phyloP scores from a whole-genome alignment of 192 early-diverging fungal species.

The Podochytrium sp. region DNA sequence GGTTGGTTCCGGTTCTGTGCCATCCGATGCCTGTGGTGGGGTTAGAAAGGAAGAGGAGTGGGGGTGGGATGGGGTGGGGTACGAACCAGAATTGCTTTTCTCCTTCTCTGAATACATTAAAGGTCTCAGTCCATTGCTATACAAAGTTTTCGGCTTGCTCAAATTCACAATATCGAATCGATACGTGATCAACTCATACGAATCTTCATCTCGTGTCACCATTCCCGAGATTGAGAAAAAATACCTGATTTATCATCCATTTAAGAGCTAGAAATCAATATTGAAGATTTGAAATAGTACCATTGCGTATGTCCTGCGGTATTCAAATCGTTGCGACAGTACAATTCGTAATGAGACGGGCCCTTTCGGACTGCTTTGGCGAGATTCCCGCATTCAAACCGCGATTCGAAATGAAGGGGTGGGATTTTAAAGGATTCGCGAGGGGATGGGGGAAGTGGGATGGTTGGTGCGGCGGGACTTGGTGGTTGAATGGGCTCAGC shows the following conservation, averaged over 20 bases:
- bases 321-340: constrained; percentile 34
- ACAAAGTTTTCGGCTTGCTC: constrained; percentile 41
- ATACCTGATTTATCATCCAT: too few relatives aligned
- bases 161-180: constrained; percentile 47
- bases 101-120: constrained; percentile 39
- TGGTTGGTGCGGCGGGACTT: background rate
- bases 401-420: constrained; percentile 45
- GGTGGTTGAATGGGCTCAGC: too few relatives aligned
- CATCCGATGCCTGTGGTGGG: constrained; percentile 38
- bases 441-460: background rate
- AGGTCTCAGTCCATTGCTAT: constrained; percentile 39
- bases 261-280: too few relatives aligned
- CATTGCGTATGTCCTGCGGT: constrained; percentile 42
- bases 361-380: constrained; percentile 30
- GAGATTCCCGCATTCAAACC: constrained; percentile 54
- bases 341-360: constrained; percentile 36
- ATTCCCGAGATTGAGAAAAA: constrained; percentile 38
- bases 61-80: too few relatives aligned
- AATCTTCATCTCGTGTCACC: constrained; percentile 16
- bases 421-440: background rate
- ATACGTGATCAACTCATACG: constrained; percentile 17
- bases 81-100: background rate
- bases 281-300: constrained; percentile 52
- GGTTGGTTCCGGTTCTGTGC: constrained; percentile 40
- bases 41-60: background rate